These are phyloP conservation scores for Puccinia polysora DNA, from an alignment of 1,284 basidiomycete genomes.

Conservation along the genomic window DNA sequence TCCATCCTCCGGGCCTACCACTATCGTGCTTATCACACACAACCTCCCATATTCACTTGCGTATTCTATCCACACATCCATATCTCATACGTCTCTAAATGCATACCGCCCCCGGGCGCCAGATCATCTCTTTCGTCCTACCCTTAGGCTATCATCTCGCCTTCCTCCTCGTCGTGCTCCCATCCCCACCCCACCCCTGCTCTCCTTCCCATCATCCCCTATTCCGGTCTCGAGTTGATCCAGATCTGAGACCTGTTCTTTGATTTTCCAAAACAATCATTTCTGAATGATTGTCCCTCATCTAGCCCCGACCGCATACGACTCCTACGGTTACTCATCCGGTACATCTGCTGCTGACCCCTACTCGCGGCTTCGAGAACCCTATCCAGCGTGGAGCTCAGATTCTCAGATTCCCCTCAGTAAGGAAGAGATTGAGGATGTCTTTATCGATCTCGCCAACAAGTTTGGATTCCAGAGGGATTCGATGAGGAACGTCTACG, in stretches of 20 bases:
- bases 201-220: too few relatives aligned
- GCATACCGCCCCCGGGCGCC: too few relatives aligned
- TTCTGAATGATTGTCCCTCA: conserved; percentile 4
- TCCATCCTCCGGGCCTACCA: neutral
- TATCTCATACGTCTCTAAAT: too few relatives aligned
- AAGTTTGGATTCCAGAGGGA: conserved; percentile 98
- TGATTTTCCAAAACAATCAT: too few relatives aligned
- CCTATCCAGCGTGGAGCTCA: conserved; percentile 86
- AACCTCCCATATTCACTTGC: neutral
- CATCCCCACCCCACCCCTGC: too few relatives aligned
- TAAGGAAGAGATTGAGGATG: conserved; percentile 98
- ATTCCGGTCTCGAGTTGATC: neutral
- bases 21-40: neutral
- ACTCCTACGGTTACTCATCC: conserved; percentile 28
- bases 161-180: too few relatives aligned
- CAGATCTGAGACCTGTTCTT: too few relatives aligned
- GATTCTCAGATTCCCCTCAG: conserved; percentile 90
- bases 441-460: conserved; percentile 93
- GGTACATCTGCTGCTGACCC: conserved; percentile 27
- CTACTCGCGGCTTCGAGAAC: conserved; percentile 58
- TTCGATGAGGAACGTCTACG: conserved; percentile 68
- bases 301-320: conserved; percentile 40
- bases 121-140: too few relatives aligned
- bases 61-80: too few relatives aligned
- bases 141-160: too few relatives aligned